Conservation (phyloP, 2,329 filamentous ascomycete genomes). For the Huntiella omanensis region DNA sequence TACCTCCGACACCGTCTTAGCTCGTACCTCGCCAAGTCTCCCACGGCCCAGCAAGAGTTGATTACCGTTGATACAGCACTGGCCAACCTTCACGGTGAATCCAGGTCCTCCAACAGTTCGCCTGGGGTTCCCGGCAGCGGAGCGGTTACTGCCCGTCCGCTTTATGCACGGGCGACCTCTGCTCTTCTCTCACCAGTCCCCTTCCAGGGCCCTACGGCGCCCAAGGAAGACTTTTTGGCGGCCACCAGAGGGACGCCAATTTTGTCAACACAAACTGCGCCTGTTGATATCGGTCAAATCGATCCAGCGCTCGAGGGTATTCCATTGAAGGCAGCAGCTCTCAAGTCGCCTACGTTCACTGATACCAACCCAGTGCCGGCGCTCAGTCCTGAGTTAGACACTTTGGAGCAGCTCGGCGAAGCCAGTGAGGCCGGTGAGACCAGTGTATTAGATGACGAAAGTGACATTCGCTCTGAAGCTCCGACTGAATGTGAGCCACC, state of each 20-base stretch:
- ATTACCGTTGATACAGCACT: background rate
- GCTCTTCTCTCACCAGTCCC: constrained; percentile 2
- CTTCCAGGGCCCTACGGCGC: constrained; percentile 8
- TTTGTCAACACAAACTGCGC: constrained; percentile 14
- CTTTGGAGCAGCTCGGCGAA: background rate
- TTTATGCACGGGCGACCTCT: background rate
- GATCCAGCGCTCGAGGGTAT: constrained; percentile 42
- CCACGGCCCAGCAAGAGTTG: background rate
- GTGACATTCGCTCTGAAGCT: background rate
- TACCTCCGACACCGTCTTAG: background rate
- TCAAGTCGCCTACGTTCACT: constrained; percentile 33
- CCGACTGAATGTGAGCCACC: constrained; percentile 21
- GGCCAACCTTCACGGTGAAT: background rate
- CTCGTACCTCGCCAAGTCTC: background rate
- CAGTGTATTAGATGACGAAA: background rate
- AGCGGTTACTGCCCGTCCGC: background rate
- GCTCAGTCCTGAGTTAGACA: background rate
- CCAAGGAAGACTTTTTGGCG: constrained; percentile 19
- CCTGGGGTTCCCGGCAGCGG: background rate
- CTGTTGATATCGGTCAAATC: constrained; percentile 39
- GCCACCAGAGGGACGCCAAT: constrained; percentile 10
- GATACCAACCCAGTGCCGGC: constrained; percentile 15
- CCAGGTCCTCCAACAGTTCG: background rate
- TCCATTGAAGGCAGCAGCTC: constrained; percentile 32
- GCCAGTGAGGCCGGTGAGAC: background rate